Percentiles rank a stretch among this genome's conserved stretches.
Evolutionary conservation across 768 basidiomycete species (phyloP).

Genomic region (Termitomyces sp.): DNA sequence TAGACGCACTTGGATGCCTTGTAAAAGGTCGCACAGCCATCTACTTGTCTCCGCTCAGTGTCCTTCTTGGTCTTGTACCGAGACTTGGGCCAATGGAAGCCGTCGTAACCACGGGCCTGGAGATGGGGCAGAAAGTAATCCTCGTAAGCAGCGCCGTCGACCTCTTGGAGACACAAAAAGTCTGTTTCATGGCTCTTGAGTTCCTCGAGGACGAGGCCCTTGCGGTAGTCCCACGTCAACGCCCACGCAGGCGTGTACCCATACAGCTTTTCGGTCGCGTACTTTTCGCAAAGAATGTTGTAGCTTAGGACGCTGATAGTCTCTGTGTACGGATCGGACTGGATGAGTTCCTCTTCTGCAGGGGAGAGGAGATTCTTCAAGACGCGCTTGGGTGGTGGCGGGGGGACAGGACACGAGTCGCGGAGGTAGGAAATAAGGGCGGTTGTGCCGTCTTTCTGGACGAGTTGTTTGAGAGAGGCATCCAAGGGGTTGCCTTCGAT

Average conservation of each 20-base stretch:
- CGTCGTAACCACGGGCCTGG: conserved; percentile 75
- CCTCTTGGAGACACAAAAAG: conserved; percentile 93
- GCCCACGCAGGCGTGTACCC: conserved; percentile 98
- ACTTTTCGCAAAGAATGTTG: conserved; percentile 92
- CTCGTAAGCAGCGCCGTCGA: conserved; percentile 88
- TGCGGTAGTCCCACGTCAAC: conserved; percentile 90
- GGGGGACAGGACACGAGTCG: conserved; percentile 82
- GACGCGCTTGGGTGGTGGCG: conserved; percentile 72
- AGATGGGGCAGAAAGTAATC: conserved; percentile 82
- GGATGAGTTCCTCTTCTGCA: conserved; percentile 52
- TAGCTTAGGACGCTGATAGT: conserved; percentile 79
- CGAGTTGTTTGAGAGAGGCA: conserved; percentile 61
- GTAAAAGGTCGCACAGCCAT: conserved; percentile 97
- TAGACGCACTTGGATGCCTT: conserved; percentile 74
- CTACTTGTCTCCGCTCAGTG: conserved; percentile 80
- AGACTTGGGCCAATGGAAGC: conserved; percentile 88
- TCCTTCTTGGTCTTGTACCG: conserved; percentile 91
- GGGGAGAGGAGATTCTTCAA: conserved; percentile 65
- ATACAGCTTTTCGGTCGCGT: conserved; percentile 84
- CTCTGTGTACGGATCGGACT: conserved; percentile 64
- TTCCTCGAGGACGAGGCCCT: conserved; percentile 82
- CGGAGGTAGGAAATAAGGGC: conserved; percentile 88
- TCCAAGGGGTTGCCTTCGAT: conserved; percentile 98
- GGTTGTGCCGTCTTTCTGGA: conserved; percentile 93
- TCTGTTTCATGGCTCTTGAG: conserved; percentile 78